These are phyloP conservation scores for Simplicillium aogashimaense DNA, from an alignment of 2,329 filamentous ascomycete species.

Conservation along the genomic window DNA sequence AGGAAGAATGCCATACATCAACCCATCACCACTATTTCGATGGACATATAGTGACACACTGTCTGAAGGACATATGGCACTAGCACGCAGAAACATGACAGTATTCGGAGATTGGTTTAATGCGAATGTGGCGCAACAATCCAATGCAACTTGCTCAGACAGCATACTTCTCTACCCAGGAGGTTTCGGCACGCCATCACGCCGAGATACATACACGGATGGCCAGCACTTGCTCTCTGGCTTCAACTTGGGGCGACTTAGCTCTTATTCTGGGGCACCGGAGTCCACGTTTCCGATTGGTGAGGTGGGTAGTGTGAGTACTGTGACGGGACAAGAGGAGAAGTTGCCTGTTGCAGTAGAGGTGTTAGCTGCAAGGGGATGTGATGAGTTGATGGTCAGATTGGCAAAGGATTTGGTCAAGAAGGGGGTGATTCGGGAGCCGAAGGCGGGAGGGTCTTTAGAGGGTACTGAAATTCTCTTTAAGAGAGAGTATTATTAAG, in stretches of 20 bases:
- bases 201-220: constrained; percentile 4
- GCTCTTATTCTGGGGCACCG: constrained; percentile 14
- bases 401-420: constrained; percentile 40
- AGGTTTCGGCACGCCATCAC: constrained; percentile 4
- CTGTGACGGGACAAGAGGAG: constrained; percentile 26
- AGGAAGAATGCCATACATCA: constrained; percentile 4
- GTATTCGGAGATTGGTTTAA: constrained; percentile 22
- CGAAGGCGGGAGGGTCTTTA: constrained; percentile 27
- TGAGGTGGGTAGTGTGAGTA: constrained; percentile 26
- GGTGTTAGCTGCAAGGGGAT: constrained; percentile 29
- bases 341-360: constrained; percentile 30
- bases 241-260: constrained; percentile 16
- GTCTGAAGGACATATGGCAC: constrained; percentile 4
- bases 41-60: constrained; percentile 1
- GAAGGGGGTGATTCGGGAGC: constrained; percentile 35
- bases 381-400: constrained; percentile 45
- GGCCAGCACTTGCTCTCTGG: constrained; percentile 10
- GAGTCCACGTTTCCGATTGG: constrained; percentile 31
- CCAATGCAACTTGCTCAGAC: constrained; percentile 15
- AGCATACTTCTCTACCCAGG: constrained; percentile 17
- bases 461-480: constrained; percentile 14
- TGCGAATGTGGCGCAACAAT: constrained; percentile 13
- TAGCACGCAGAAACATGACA: constrained; percentile 20
- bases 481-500: constrained; percentile 7
- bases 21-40: constrained; percentile 3